Conservation (phyloP, 352 stramenopile genomes). For the Pythium coloratum region DNA sequence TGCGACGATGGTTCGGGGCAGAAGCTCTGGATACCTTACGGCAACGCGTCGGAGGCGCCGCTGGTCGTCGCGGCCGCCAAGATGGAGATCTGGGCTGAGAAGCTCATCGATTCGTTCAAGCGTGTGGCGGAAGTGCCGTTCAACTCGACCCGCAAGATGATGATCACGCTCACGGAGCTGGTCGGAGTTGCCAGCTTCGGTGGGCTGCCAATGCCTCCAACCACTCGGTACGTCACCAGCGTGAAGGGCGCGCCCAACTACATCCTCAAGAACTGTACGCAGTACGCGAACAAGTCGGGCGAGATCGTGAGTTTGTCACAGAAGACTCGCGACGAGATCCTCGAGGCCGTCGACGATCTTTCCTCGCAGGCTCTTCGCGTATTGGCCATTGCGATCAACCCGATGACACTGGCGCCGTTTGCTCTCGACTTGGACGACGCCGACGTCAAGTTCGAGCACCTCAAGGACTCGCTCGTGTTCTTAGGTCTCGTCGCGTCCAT, state of each 20-base stretch:
- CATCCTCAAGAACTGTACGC: slow-evolving; percentile 32
- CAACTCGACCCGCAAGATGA: slow-evolving; percentile 91
- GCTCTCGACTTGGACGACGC: slow-evolving; percentile 32
- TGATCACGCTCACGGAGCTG: slow-evolving; percentile 51
- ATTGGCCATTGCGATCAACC: slow-evolving; percentile 59
- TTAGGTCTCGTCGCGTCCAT: slow-evolving; percentile 90
- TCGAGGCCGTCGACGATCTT: slow-evolving; percentile 35
- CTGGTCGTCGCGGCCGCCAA: slow-evolving; percentile 46
- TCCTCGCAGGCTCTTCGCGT: slow-evolving; percentile 55
- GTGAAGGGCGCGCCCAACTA: slow-evolving; percentile 33
- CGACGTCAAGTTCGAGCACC: slow-evolving; percentile 28
- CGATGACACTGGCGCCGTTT: slow-evolving; percentile 32
- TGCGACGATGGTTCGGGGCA: slow-evolving; percentile 16
- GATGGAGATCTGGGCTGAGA: slow-evolving; percentile 35
- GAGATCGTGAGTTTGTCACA: slow-evolving; percentile 22
- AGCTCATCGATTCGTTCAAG: slow-evolving; percentile 35
- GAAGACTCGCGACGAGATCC: slow-evolving; percentile 26
- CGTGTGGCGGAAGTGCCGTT: slow-evolving; percentile 88
- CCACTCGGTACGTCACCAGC: slow-evolving; percentile 17
- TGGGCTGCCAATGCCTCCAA: slow-evolving; percentile 6
- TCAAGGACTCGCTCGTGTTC: slow-evolving; percentile 71
- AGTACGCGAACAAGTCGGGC: slow-evolving; percentile 11
- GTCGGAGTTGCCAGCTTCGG: slow-evolving; percentile 11
- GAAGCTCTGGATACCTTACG: slow-evolving; percentile 31
- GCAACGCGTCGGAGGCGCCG: slow-evolving; percentile 44